A percentile compares a stretch with the other conserved stretches of the same genome.
phyloP scores from a whole-genome alignment of 495 filamentous ascomycete genomes.

The Aspergillus heteromorphus region DNA sequence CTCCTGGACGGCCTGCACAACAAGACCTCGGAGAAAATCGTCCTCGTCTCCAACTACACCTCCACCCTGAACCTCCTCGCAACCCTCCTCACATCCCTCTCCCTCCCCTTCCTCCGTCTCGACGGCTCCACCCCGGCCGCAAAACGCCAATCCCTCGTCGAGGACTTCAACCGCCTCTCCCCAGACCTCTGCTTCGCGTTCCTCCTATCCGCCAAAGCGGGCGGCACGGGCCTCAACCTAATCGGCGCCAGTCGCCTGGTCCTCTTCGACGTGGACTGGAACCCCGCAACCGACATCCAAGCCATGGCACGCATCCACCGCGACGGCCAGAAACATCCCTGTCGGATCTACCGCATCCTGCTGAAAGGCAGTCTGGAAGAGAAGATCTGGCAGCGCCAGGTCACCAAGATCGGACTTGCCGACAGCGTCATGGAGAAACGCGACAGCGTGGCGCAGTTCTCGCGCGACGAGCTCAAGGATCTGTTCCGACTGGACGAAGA shows the following conservation, averaged over 20 bases:
- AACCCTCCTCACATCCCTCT: constrained; percentile 56
- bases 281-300: constrained; percentile 73
- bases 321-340: constrained; percentile 67
- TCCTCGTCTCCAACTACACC: constrained; percentile 80
- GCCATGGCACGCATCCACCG: constrained; percentile 84
- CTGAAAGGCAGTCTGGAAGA: constrained; percentile 72
- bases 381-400: constrained; percentile 80
- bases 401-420: constrained; percentile 68
- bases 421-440: constrained; percentile 64
- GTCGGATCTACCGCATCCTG: constrained; percentile 69
- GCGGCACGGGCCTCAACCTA: constrained; percentile 71
- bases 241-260: constrained; percentile 71
- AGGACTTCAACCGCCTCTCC: constrained; percentile 65
- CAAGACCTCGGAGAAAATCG: constrained; percentile 65
- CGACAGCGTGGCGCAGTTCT: constrained; percentile 54
- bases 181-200: constrained; percentile 62
- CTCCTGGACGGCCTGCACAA: constrained; percentile 58
- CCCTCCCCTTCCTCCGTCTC: constrained; percentile 63
- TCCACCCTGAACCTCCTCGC: constrained; percentile 68
- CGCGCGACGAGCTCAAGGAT: constrained; percentile 62
- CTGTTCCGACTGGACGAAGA: constrained; percentile 64
- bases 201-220: constrained; percentile 73
- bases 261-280: constrained; percentile 82
- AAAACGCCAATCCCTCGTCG: constrained; percentile 70
- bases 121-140: constrained; percentile 65